Base-by-base conservation (phyloP, 495 filamentous ascomycete species). In the Cladorrhinum samala region DNA sequence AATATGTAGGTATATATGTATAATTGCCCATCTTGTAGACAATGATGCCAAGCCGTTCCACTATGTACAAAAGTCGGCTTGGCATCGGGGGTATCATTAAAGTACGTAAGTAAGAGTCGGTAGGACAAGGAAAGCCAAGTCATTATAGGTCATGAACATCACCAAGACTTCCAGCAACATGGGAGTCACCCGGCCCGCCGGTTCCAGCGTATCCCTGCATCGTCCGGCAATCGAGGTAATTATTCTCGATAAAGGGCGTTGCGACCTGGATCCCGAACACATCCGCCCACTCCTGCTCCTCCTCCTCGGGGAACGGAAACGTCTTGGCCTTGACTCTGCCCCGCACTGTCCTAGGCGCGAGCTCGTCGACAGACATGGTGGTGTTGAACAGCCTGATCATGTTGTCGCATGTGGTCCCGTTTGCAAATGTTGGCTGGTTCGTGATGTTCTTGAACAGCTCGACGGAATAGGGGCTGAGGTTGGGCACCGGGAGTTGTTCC, bases 341-440 rank as follows among this genome's bases (percentile, higher is more conserved):
- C 0, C 42, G 48, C 0, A 72, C 68, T 1, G 61, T 21, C 17
- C 63, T 58, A 1, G 71, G 71, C 17, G 62, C 64, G 37, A 61
- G 53, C 11, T 52, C 44, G 11, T 56, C 65, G 19, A 52, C 41
- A n/a, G 66, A 62, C 56, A 72, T 66, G 54, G 65, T 48, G 9
- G 70, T 70, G 55, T 73, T 65, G 58, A 70, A 75, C 17, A 73
- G 47, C 0, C 72, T 64, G 42, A 61, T 59, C 61, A 70, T 72
- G 45, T 70, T 63, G 53, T 73, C 70, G 57, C 72, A 75, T 0
- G 60, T 42, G 1, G 50, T 52, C 0, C 64, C 59, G 48, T 68
- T 67, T 25, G 68, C 66, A 52, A 73, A 75, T 13, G 61, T 69
- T 13, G 69, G 70, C 49, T 75, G 72, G 61, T 72, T 75, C 7